Percentiles rank a stretch among this genome's conserved stretches.
Evolutionary conservation across 257 asterid genomes (phyloP).

Genomic region (Lantana camara): DNA sequence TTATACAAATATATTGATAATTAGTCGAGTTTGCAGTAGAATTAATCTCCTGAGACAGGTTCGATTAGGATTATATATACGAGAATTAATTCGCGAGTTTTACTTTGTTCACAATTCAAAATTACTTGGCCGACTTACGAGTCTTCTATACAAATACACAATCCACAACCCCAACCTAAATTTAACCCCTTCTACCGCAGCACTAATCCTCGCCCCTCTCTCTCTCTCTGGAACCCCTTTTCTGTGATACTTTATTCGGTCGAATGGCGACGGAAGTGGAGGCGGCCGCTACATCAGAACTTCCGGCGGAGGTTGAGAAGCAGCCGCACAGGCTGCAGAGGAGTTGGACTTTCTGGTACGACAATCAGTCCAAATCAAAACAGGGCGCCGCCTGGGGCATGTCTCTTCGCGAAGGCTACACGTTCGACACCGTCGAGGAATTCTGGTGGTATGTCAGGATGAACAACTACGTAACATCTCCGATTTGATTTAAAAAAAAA

Average conservation of each 20-base stretch:
- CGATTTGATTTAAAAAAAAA: slow-evolving; percentile 13
- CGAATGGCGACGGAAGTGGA: slow-evolving; percentile 72
- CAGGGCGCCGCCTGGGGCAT: slow-evolving; percentile 91
- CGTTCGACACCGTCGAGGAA: slow-evolving; percentile 92
- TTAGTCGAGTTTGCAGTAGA: too few species aligned
- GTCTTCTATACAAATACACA: too few species aligned
- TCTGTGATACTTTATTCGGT: slow-evolving; percentile 30
- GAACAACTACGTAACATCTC: neutral
- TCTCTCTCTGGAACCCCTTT: slow-evolving; percentile 26
- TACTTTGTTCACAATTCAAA: too few species aligned
- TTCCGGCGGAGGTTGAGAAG: slow-evolving; percentile 43
- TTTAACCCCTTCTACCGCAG: too few species aligned
- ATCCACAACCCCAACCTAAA: too few species aligned
- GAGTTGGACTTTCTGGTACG: slow-evolving; percentile 92
- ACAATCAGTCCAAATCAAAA: slow-evolving; percentile 80
- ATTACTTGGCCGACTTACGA: too few species aligned
- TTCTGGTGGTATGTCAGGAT: slow-evolving; percentile 75
- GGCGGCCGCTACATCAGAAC: slow-evolving; percentile 45
- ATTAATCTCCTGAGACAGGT: too few species aligned
- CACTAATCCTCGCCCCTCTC: too few species aligned
- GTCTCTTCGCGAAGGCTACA: slow-evolving; percentile 65
- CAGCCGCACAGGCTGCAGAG: slow-evolving; percentile 77
- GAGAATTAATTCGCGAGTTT: too few species aligned
- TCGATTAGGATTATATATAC: too few species aligned
- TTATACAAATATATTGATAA: too few species aligned